These are phyloP conservation scores for Amanita thiersii DNA, from an alignment of 768 basidiomycete genomes.

Conservation along the genomic window DNA sequence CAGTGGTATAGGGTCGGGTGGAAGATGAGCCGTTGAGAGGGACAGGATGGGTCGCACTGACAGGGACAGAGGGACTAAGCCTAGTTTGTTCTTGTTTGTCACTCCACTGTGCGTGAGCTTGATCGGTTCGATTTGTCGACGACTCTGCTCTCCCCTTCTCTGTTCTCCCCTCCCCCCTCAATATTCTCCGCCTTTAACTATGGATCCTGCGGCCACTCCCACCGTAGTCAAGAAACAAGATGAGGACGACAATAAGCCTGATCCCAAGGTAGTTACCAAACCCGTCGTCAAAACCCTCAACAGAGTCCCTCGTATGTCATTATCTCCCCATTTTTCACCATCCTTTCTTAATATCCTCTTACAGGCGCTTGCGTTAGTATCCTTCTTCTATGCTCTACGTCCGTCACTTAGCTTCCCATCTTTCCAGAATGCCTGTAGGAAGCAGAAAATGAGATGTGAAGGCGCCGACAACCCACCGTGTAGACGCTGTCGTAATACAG, in stretches of 20 bases:
- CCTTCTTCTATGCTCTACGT: conserved; percentile 9
- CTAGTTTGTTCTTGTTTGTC: conserved; percentile 13
- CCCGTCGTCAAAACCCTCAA: conserved; percentile 74
- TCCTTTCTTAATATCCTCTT: conserved; percentile 12
- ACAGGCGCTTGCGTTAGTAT: conserved; percentile 73
- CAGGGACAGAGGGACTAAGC: not conserved
- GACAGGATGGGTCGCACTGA: no score
- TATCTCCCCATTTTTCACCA: conserved; percentile 14
- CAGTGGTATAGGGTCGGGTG: no score
- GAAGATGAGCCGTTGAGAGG: no score
- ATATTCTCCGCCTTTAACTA: conserved; percentile 16
- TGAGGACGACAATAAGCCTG: conserved; percentile 38
- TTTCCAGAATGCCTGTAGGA: conserved; percentile 82
- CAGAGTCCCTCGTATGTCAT: conserved; percentile 75
- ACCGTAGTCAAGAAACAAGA: conserved; percentile 53
- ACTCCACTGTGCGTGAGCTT: conserved; percentile 8
- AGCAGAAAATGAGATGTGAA: conserved; percentile 97
- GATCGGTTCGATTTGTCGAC: conserved; percentile 18
- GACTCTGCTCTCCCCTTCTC: conserved; percentile 11
- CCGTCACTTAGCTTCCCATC: conserved; percentile 13
- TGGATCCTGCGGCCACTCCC: conserved; percentile 26
- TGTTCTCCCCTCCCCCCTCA: conserved; percentile 12
- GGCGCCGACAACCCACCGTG: conserved; percentile 97
- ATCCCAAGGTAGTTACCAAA: conserved; percentile 58
- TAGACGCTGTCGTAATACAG: conserved; percentile 82